Conservation (phyloP, 306 rosid species). For the Carpinus viminea region DNA sequence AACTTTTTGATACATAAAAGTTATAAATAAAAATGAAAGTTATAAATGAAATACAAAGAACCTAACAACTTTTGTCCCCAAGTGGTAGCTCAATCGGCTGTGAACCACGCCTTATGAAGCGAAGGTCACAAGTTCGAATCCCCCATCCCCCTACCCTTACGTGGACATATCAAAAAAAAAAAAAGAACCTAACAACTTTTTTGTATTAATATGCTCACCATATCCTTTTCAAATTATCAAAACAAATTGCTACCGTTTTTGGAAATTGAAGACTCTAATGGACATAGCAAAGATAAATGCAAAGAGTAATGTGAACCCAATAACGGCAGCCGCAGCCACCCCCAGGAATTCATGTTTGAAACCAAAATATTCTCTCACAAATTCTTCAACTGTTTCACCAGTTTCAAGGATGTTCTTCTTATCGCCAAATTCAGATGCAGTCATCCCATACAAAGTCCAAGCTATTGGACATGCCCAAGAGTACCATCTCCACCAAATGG, state of each 20-base stretch:
- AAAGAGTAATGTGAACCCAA: conserved; percentile 41
- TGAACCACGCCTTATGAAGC: no score
- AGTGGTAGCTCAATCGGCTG: no score
- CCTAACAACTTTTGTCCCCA: background rate
- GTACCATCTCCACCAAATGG: conserved; percentile 43
- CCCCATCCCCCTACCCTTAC: no score
- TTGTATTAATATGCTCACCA: background rate
- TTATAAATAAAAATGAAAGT: background rate
- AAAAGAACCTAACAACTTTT: background rate
- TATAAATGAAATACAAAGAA: background rate
- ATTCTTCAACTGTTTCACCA: conserved; percentile 38
- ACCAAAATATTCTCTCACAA: conserved; percentile 44
- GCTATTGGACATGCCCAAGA: conserved; percentile 30
- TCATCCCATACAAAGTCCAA: conserved; percentile 31
- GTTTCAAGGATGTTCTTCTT: conserved; percentile 19
- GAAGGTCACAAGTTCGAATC: no score
- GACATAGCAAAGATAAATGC: conserved; percentile 46
- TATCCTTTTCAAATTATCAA: background rate
- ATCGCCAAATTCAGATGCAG: conserved; percentile 43
- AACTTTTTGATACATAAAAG: no score
- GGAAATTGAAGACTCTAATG: conserved; percentile 50
- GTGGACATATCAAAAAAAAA: no score
- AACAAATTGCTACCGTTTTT: conserved; percentile 32
- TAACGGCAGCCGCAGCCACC: conserved; percentile 35
- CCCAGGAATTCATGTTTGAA: conserved; percentile 47